Evolutionary conservation across 352 stramenopile species (phyloP), one percentile per base, ranked within the genome.

Genomic region (Pythium rishiriense): DNA sequence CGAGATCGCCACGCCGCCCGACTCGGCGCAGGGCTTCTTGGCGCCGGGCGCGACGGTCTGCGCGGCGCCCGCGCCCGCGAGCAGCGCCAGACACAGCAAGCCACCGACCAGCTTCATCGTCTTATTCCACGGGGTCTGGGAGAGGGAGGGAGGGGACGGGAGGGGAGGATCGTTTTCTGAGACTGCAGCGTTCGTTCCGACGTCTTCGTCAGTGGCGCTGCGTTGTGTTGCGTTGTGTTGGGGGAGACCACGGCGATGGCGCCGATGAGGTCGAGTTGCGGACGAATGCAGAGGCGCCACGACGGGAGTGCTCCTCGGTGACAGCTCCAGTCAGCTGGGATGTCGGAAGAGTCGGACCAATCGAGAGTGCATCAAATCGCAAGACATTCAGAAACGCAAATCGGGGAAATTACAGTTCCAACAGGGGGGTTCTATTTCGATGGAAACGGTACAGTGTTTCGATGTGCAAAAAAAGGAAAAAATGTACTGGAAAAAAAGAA

Each of bases 21-120:
- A 59, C 51, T 69, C 52, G 24, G 62, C 62, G 39, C 74, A 81
- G 11, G 74, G 68, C 37, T 66, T 72, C 58, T 72, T 72, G 51
- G 58, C 58, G 46, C 64, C 64, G 10, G 57, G 24, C 24, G 64
- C 50, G n/a, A 67, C 64, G 43, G 37, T 59, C 48, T 54, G 35
- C 12, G 48, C 51, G 28, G 15, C 58, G 25, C n/a, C 45, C 9
- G 35, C 11, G 31, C 33, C 31, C 14, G 28, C 21, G 6, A 17
- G 9, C 37, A 47, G 22, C 22, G 19, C 17, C n/a, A n/a, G n/a
- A n/a, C n/a, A n/a, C 15, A 31, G 7, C 25, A 47, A 50, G 21
- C 7, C 24, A 2, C 26, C 29, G 43, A 24, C 12, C 22, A 55
- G 47, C 56, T 63, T 63, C 56, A 63, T 58, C 26, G 24, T 43